phyloP scores from a whole-genome alignment of 441 rosid species.

The Populus hybrid region DNA sequence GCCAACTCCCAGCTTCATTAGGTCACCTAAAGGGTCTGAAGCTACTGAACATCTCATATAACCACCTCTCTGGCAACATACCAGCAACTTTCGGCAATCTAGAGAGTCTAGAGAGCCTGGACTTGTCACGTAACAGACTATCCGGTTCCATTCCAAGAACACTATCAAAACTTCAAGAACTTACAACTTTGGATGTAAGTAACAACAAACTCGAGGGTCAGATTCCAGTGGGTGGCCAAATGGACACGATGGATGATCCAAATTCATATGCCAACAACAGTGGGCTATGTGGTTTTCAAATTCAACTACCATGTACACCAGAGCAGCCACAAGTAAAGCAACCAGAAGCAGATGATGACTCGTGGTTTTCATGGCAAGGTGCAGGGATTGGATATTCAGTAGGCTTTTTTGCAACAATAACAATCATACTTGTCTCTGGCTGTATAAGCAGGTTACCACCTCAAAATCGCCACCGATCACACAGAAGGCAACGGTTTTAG shows the following conservation, averaged over 20 bases:
- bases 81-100: conserved; percentile 27
- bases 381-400: conserved; percentile 22
- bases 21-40: conserved; percentile 27
- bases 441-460: conserved; percentile 7
- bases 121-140: conserved; percentile 35
- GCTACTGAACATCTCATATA: conserved; percentile 27
- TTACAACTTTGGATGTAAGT: conserved; percentile 25
- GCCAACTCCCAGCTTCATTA: conserved; percentile 27
- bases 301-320: conserved; percentile 23
- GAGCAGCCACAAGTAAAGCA: conserved; percentile 9
- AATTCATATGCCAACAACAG: conserved; percentile 25
- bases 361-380: conserved; percentile 31
- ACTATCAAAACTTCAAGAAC: conserved; percentile 26
- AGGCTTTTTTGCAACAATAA: conserved; percentile 15
- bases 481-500: conserved; percentile 3
- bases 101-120: conserved; percentile 23
- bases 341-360: conserved; percentile 11
- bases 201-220: conserved; percentile 26
- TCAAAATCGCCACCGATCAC: not conserved
- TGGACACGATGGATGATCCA: conserved; percentile 32
- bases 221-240: conserved; percentile 36
- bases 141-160: conserved; percentile 28
- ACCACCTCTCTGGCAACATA: conserved; percentile 21
- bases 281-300: conserved; percentile 35
- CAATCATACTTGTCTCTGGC: conserved; percentile 11